Evolutionary conservation across 2,329 filamentous ascomycete genomes (phyloP).

Genomic region (Aspergillus unguis): DNA sequence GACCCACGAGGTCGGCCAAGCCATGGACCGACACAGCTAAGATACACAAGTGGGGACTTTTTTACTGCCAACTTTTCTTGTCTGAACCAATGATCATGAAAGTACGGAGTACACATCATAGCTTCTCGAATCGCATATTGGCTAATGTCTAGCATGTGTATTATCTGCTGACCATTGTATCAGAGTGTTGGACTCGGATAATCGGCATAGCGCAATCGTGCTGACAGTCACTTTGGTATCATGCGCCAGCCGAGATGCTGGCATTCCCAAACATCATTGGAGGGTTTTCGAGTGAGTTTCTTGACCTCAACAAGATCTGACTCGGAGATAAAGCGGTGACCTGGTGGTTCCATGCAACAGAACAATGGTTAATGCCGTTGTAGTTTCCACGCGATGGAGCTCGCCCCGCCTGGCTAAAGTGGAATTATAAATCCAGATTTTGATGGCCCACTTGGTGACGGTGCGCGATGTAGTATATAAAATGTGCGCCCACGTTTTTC

Average conservation of each 20-base stretch:
- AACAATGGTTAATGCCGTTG: not conserved
- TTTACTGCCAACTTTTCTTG: not conserved
- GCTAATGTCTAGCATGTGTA: not conserved
- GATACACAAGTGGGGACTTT: not conserved
- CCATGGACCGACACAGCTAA: not conserved
- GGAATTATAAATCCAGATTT: slow-evolving; percentile 11
- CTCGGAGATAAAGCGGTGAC: slow-evolving; percentile 2
- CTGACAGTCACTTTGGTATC: not conserved
- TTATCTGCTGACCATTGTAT: not conserved
- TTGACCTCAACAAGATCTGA: not conserved
- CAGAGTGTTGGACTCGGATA: not conserved
- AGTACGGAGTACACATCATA: not conserved
- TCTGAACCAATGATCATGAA: not conserved
- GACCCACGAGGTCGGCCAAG: not conserved
- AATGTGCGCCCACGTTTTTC: not conserved
- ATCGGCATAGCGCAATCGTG: not conserved
- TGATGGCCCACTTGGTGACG: slow-evolving; percentile 4
- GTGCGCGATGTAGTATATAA: slow-evolving; percentile 3
- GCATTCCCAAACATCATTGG: not conserved
- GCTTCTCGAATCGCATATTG: not conserved
- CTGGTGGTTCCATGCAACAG: not conserved
- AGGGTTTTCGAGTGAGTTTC: too few species aligned
- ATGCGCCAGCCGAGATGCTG: not conserved
- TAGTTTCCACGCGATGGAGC: not conserved
- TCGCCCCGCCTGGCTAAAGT: not conserved